Evolutionary conservation across 2,329 filamentous ascomycete species (phyloP).

Genomic region (Biscogniauxia marginata): DNA sequence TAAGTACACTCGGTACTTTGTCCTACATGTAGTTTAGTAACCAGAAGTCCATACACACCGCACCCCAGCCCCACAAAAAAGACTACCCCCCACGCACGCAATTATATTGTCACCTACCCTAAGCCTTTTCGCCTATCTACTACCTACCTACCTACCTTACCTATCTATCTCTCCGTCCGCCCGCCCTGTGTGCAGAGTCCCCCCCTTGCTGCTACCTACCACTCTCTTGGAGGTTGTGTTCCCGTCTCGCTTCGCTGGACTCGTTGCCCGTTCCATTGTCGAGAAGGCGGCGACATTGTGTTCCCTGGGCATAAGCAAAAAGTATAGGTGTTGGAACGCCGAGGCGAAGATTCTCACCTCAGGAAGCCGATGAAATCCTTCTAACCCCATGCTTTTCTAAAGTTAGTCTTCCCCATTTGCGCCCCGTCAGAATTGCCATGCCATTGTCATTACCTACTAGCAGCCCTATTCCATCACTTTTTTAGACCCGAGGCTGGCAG

Average conservation of each 20-base stretch:
- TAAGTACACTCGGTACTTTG: too few species aligned
- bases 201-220: background rate
- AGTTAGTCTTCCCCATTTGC: too few species aligned
- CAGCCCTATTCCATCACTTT: too few species aligned
- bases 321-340: background rate
- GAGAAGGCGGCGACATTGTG: constrained; percentile 20
- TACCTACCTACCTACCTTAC: background rate
- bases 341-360: background rate
- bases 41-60: background rate
- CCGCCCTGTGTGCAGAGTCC: background rate
- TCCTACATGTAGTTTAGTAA: too few species aligned
- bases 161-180: background rate
- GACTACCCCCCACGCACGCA: background rate
- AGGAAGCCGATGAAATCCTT: background rate
- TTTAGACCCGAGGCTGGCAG: too few species aligned
- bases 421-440: too few species aligned
- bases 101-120: background rate
- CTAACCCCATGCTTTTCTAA: background rate
- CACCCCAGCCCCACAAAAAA: background rate
- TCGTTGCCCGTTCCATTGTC: constrained; percentile 12
- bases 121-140: background rate
- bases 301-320: constrained; percentile 4
- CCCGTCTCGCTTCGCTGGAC: constrained; percentile 2
- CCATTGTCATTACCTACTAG: too few species aligned
- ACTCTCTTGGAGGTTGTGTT: background rate